phyloP scores from a whole-genome alignment of 331 rosid species.

The Quercus lobata region DNA sequence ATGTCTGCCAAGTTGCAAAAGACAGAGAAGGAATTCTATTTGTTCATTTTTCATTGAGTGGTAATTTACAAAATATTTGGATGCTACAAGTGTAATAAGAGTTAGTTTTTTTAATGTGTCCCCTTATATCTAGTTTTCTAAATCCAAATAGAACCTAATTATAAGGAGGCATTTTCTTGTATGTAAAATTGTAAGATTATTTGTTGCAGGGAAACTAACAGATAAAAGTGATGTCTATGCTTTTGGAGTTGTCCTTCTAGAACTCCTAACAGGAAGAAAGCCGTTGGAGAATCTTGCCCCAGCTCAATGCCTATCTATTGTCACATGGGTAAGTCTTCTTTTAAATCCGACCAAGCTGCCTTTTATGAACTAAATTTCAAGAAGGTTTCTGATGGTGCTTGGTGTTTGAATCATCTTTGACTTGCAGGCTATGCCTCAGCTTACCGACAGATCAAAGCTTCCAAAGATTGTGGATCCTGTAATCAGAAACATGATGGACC shows the following conservation, averaged over 20 bases:
- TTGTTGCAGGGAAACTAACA: slow-evolving; percentile 69
- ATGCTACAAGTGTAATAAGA: background rate
- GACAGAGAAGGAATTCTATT: background rate
- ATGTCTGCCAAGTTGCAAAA: background rate
- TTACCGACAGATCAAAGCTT: slow-evolving; percentile 80
- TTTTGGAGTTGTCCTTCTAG: slow-evolving; percentile 83
- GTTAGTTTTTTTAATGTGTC: background rate
- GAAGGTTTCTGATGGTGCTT: slow-evolving; percentile 18
- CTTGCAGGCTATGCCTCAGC: slow-evolving; percentile 94
- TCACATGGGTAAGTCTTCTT: slow-evolving; percentile 67
- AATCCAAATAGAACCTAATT: background rate
- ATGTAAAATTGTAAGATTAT: background rate
- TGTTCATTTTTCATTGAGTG: background rate
- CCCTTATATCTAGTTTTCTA: background rate
- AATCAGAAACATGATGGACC: slow-evolving; percentile 79
- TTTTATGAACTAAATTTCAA: background rate
- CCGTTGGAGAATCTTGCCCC: slow-evolving; percentile 55
- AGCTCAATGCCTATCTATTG: slow-evolving; percentile 60
- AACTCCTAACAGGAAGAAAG: slow-evolving; percentile 76
- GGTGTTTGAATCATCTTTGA: slow-evolving; percentile 16
- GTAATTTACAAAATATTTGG: background rate
- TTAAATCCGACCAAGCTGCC: slow-evolving; percentile 7
- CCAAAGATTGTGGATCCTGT: slow-evolving; percentile 71
- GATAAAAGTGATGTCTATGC: slow-evolving; percentile 95
- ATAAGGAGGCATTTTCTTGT: background rate